These are phyloP conservation scores for Phytopythium montanum DNA, from an alignment of 352 stramenopile genomes.

Conservation along the genomic window DNA sequence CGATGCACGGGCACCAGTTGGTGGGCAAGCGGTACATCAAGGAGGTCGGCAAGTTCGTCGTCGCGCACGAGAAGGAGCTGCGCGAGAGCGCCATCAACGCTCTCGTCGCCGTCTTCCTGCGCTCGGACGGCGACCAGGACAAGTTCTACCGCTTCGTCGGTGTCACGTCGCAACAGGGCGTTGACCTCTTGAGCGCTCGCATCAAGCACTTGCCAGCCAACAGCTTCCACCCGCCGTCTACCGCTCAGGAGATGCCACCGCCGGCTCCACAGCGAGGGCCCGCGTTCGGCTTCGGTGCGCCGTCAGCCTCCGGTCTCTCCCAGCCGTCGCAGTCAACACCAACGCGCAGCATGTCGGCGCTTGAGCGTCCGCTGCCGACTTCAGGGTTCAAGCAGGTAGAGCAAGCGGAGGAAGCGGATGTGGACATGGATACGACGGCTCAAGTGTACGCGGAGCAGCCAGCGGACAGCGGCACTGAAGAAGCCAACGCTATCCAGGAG, in stretches of 20 bases:
- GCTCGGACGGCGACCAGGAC: constrained; percentile 64
- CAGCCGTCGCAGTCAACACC: constrained; percentile 7
- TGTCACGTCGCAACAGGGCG: constrained; percentile 75
- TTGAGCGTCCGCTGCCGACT: constrained; percentile 21
- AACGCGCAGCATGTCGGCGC: constrained; percentile 7
- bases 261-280: constrained; percentile 9
- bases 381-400: constrained; percentile 31
- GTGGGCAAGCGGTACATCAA: constrained; percentile 75
- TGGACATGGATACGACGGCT: constrained; percentile 44
- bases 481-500: constrained; percentile 33
- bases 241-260: constrained; percentile 4
- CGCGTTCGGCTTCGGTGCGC: constrained; percentile 19
- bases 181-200: constrained; percentile 69
- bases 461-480: neutral
- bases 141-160: constrained; percentile 76
- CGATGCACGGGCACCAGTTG: constrained; percentile 49
- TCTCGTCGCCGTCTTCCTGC: constrained; percentile 65
- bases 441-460: neutral
- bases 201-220: constrained; percentile 70
- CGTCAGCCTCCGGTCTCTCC: constrained; percentile 7
- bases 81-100: constrained; percentile 73
- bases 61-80: constrained; percentile 79
- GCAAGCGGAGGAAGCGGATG: constrained; percentile 33
- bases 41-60: constrained; percentile 76
- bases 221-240: constrained; percentile 15